Evolutionary conservation across 768 basidiomycete genomes (phyloP), one percentile per base, ranked within the genome.

Genomic region (Mycena maculata): DNA sequence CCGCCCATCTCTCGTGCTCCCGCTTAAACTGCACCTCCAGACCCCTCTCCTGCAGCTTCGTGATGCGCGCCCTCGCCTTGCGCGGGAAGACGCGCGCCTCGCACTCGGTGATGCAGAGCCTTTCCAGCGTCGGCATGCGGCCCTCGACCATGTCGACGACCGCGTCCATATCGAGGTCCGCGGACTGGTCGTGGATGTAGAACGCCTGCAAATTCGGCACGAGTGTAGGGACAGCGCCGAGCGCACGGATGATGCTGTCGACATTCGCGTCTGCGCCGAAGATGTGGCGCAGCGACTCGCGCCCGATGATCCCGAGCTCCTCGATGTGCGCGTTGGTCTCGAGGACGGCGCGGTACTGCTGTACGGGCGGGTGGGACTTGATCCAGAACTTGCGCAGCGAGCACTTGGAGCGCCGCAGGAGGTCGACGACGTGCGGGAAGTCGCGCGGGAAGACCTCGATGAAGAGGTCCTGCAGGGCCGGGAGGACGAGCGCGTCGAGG

Each of bases 311-410:
- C 7, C 55, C 55, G 20, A 57, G 55, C 55, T 57, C 55, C 27
- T 30, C 55, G 55, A 57, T 28, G 41, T 42, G 28, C 2, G 55
- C 27, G 20, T 57, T 42, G 1, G 20, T 25, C 8, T n/a, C 16
- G 28, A 57, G 55, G 55, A 57, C 44, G 20, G 8, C 2, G 55
- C 27, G 41, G 55, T 57, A 57, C 28, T 30, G 41, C 55, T 6
- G 12, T 1, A 16, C 28, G n/a, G 28, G 44, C 31, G 56, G 56
- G 22, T 45, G 30, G 5, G 42, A 30, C 44, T 58, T 58, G n/a
- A 58, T 47, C 56, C 56, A 58, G 31, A 58, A 58, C 31, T 45
- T 58, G 56, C 56, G 44, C 10, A 58, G 56, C 9, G 56, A 33
- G 44, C 56, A 45, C 2, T 23, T n/a, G 56, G 56, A 47, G 42